Evolutionary conservation across 306 rosid genomes (phyloP).

Genomic region (Trifolium fragiferum): DNA sequence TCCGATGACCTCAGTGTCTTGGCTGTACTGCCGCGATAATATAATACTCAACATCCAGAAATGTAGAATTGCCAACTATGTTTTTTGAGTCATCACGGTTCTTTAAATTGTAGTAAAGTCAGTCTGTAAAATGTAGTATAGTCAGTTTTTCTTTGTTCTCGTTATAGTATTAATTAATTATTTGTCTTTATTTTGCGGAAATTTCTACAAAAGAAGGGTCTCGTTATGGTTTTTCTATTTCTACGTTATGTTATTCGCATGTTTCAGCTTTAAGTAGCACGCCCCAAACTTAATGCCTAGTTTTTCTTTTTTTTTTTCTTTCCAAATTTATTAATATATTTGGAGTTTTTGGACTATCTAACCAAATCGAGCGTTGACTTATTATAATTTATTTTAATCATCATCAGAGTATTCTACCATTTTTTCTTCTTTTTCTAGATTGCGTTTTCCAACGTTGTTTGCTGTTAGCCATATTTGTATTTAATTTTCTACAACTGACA

Average conservation of each 20-base stretch:
- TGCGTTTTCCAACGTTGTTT: not conserved
- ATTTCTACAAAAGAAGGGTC: not conserved
- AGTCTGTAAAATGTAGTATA: not conserved
- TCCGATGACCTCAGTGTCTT: not conserved
- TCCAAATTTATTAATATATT: not conserved
- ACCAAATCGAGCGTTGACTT: not conserved
- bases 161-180: no score
- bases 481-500: constrained; percentile 14
- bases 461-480: not conserved
- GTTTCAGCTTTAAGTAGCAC: constrained; percentile 6
- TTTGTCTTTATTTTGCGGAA: not conserved
- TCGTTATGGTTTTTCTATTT: no score
- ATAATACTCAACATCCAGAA: not conserved
- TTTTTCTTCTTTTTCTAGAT: not conserved
- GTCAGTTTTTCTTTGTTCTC: not conserved
- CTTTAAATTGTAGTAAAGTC: not conserved
- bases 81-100: not conserved
- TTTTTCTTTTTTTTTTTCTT: not conserved
- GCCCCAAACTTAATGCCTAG: not conserved
- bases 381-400: not conserved
- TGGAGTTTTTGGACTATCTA: not conserved
- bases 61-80: not conserved
- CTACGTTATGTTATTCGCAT: not conserved
- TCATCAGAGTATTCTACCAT: not conserved
- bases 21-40: not conserved